Evolutionary conservation across 208 protist species (phyloP).

Genomic region (Hexamita inflata): DNA sequence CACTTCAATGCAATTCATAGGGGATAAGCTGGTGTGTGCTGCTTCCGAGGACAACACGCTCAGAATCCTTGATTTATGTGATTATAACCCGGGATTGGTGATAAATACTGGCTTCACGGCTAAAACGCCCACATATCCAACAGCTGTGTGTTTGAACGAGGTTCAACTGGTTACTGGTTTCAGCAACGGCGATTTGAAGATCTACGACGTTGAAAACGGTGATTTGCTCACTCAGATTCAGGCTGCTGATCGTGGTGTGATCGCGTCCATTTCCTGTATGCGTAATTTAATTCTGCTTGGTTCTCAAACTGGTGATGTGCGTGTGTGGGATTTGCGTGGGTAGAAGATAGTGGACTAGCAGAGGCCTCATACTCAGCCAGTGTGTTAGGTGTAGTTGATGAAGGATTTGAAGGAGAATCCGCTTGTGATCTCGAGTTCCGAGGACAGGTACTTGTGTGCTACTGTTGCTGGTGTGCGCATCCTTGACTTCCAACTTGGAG

Average conservation of each 20-base stretch:
- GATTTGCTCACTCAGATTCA: not conserved
- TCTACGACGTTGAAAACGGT: conserved; percentile 20
- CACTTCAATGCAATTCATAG: not conserved
- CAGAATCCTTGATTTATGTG: conserved; percentile 3
- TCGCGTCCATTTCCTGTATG: not conserved
- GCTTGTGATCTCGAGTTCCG: too few species aligned
- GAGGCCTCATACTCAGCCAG: not conserved
- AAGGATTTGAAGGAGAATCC: too few species aligned
- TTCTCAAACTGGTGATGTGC: not conserved
- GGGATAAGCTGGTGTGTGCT: not conserved
- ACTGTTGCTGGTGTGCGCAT: too few species aligned
- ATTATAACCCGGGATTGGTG: not conserved
- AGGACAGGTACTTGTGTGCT: too few species aligned
- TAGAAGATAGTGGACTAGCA: conserved; percentile 1
- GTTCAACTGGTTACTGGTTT: conserved; percentile 4
- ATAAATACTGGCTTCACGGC: not conserved
- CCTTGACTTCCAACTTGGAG: too few species aligned
- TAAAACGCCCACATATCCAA: not conserved
- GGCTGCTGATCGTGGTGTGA: not conserved
- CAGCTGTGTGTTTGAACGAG: not conserved
- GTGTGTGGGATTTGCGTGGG: not conserved
- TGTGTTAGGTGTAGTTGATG: too few species aligned
- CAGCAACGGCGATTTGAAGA: conserved; percentile 16
- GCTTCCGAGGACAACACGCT: not conserved
- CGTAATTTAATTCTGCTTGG: not conserved